Base-by-base conservation (phyloP, 345 rosid species). In the Arabis hirsuta region DNA sequence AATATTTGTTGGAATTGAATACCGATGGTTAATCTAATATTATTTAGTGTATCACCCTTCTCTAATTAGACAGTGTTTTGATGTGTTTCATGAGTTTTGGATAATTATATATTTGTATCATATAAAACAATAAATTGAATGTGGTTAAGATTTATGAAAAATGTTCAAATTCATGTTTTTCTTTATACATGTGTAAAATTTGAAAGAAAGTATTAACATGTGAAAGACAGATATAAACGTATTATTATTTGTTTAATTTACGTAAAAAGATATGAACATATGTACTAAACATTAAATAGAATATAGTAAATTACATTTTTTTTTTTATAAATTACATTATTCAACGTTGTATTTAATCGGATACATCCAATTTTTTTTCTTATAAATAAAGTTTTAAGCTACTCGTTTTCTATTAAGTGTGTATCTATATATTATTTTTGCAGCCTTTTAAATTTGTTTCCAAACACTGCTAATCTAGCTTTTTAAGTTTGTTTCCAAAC, bases 31-130 rank as follows among this genome's bases (percentile, higher is more conserved):
- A 3, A 39, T 38, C 38, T 69, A 10, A n/a, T n/a, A n/a, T n/a
- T 55, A 51, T 38, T 26, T 32, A 24, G 3, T 10, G 27, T 55
- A 19, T 6, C 24, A n/a, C 64, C 47, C 14, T 9, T 44, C 7
- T 26, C 36, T 32, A 6, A 41, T 9, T 16, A 29, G 29, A 43
- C 61, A 56, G 32, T 56, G 13, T 13, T 32, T 34, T 47, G 14
- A 56, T 56, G 46, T 38, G 55, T 38, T 69, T 69, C 46, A 24
- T 36, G 59, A 10, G 38, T 65, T 16, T 65, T 50, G 10, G 22
- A 26, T 43, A 60, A 13, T 19, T 39, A 8, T 12, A 9, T 36
- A 36, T 36, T n/a, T n/a, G n/a, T n/a, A n/a, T n/a, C n/a, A n/a
- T n/a, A n/a, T n/a, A n/a, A n/a, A n/a, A n/a, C 54, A 22, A 22